Evolutionary conservation across 495 filamentous ascomycete genomes (phyloP).

Genomic region (Penicillium robsamsonii): DNA sequence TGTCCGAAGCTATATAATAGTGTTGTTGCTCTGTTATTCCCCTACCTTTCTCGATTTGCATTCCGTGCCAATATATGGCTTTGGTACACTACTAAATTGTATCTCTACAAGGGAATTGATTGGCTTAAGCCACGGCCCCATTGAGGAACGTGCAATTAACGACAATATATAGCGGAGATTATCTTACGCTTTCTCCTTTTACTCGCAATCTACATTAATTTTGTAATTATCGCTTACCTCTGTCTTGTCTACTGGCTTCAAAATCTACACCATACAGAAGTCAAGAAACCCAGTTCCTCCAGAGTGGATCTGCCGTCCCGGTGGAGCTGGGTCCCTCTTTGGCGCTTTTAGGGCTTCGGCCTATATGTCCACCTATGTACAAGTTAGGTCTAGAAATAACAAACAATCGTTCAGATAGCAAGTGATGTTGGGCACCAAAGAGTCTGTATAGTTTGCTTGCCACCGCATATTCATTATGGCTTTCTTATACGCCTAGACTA

Average conservation of each 20-base stretch:
- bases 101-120: constrained; percentile 10
- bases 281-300: constrained; percentile 6
- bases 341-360: constrained; percentile 2
- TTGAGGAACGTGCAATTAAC: constrained; percentile 6
- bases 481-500: constrained; percentile 13
- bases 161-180: constrained; percentile 1
- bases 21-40: neutral
- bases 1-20: neutral
- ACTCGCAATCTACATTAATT: neutral
- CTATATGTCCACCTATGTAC: neutral
- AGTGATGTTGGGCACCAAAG: constrained; percentile 10
- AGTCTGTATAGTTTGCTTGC: constrained; percentile 2
- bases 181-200: neutral
- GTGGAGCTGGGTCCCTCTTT: constrained; percentile 10
- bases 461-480: constrained; percentile 15
- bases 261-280: neutral
- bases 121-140: constrained; percentile 10
- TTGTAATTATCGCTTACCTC: neutral
- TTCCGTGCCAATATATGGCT: constrained; percentile 17
- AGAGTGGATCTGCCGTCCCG: constrained; percentile 11
- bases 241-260: neutral
- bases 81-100: constrained; percentile 22
- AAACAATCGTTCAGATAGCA: neutral
- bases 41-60: neutral
- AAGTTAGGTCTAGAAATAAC: neutral